A percentile compares a stretch with the other conserved stretches of the same genome.
Evolutionary conservation across 805 yeast genomes (phyloP).

Genomic region (Sugiyamaella lignohabitans): DNA sequence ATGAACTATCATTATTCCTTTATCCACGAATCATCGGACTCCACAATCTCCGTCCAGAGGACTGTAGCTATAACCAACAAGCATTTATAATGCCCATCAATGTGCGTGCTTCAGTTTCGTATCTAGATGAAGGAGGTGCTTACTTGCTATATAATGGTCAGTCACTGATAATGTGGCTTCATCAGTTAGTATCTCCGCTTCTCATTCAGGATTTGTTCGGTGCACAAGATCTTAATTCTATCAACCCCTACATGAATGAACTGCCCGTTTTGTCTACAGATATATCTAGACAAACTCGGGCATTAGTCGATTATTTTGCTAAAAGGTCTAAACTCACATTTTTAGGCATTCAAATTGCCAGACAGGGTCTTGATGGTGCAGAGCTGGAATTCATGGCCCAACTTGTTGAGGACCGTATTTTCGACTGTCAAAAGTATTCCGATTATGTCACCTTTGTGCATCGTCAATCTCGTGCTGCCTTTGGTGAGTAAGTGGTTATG

Average conservation of each 20-base stretch:
- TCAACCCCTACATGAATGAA: slow-evolving; percentile 47
- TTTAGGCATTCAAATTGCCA: slow-evolving; percentile 51
- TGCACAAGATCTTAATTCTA: slow-evolving; percentile 38
- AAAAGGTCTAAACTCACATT: slow-evolving; percentile 34
- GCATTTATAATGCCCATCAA: slow-evolving; percentile 45
- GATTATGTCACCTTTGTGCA: slow-evolving; percentile 69
- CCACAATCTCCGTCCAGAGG: slow-evolving; percentile 56
- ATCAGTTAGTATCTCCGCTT: slow-evolving; percentile 57
- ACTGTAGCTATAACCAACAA: slow-evolving; percentile 43
- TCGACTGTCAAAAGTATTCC: slow-evolving; percentile 50
- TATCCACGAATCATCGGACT: slow-evolving; percentile 78
- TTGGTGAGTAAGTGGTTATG: slow-evolving; percentile 14
- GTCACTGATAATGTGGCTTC: slow-evolving; percentile 56
- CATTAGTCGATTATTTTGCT: slow-evolving; percentile 53
- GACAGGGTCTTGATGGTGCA: slow-evolving; percentile 59
- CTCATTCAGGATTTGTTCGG: slow-evolving; percentile 75
- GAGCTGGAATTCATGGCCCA: slow-evolving; percentile 50
- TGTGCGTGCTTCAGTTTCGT: slow-evolving; percentile 39
- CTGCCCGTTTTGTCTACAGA: slow-evolving; percentile 67
- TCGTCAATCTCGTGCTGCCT: slow-evolving; percentile 34
- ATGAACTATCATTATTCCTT: slow-evolving; percentile 52
- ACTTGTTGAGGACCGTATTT: slow-evolving; percentile 67
- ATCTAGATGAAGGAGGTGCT: slow-evolving; percentile 60
- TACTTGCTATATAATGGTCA: slow-evolving; percentile 70
- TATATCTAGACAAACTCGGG: slow-evolving; percentile 61